A percentile compares a stretch with the other conserved stretches of the same genome.
Evolutionary conservation across 257 asterid genomes (phyloP).

Genomic region (Ophiorrhiza pumila): DNA sequence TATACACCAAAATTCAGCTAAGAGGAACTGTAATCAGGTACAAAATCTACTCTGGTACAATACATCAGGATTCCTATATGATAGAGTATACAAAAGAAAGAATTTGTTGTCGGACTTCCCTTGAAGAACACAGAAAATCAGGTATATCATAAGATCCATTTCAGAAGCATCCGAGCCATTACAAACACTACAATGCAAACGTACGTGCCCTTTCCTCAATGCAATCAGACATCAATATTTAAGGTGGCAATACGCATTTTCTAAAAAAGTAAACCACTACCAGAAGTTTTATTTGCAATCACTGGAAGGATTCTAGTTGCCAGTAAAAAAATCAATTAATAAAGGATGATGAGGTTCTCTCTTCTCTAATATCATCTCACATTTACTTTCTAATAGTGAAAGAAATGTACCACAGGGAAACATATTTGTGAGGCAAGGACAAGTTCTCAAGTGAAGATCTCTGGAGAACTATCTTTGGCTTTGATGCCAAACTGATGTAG

Average conservation of each 20-base stretch:
- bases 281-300: background rate
- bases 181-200: background rate
- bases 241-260: background rate
- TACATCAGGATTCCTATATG: background rate
- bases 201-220: background rate
- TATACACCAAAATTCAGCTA: background rate
- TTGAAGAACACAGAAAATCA: background rate
- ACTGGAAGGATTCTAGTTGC: background rate
- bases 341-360: background rate
- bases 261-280: background rate
- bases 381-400: background rate
- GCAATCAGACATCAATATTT: background rate
- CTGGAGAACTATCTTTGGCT: no score
- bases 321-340: background rate
- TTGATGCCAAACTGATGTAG: no score
- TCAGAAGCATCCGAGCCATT: constrained; percentile 6
- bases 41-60: background rate
- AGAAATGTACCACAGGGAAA: no score
- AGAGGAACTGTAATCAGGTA: background rate
- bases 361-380: background rate
- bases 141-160: background rate
- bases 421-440: no score
- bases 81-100: background rate
- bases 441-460: no score
- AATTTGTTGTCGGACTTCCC: background rate